phyloP scores from a whole-genome alignment of 345 rosid genomes.

The Combretum micranthum region DNA sequence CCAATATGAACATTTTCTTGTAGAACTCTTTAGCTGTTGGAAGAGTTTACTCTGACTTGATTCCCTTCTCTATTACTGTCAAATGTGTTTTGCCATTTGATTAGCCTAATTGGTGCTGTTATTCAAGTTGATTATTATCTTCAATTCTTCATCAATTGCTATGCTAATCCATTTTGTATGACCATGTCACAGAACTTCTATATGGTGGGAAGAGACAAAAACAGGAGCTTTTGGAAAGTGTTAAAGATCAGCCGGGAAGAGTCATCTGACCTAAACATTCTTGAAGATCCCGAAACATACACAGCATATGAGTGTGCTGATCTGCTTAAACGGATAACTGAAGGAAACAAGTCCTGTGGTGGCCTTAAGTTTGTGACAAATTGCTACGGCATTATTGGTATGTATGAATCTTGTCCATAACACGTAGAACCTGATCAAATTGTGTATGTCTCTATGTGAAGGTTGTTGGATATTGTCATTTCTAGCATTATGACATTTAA shows the following conservation, averaged over 20 bases:
- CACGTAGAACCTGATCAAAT: too few relatives aligned
- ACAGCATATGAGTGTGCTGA: constrained; percentile 64
- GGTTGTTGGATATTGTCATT: too few relatives aligned
- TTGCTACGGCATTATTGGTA: constrained; percentile 91
- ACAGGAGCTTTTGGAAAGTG: constrained; percentile 55
- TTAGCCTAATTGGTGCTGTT: too few relatives aligned
- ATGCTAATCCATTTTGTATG: too few relatives aligned
- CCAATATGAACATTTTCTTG: too few relatives aligned
- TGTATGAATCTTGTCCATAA: constrained; percentile 4
- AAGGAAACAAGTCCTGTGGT: constrained; percentile 76
- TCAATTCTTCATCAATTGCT: neutral
- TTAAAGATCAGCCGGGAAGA: constrained; percentile 78
- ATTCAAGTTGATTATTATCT: too few relatives aligned
- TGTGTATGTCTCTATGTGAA: too few relatives aligned
- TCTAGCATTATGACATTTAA: neutral
- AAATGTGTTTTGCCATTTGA: too few relatives aligned
- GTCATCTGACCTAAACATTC: constrained; percentile 51
- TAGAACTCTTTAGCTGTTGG: too few relatives aligned
- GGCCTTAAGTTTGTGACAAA: constrained; percentile 76
- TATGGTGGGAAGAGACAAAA: constrained; percentile 81
- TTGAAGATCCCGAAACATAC: constrained; percentile 59
- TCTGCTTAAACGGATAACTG: constrained; percentile 57
- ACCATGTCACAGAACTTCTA: constrained; percentile 59
- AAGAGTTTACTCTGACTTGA: too few relatives aligned
- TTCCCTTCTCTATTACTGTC: too few relatives aligned